Base-by-base conservation (phyloP, 495 filamentous ascomycete genomes). In the Xylaria curta region DNA sequence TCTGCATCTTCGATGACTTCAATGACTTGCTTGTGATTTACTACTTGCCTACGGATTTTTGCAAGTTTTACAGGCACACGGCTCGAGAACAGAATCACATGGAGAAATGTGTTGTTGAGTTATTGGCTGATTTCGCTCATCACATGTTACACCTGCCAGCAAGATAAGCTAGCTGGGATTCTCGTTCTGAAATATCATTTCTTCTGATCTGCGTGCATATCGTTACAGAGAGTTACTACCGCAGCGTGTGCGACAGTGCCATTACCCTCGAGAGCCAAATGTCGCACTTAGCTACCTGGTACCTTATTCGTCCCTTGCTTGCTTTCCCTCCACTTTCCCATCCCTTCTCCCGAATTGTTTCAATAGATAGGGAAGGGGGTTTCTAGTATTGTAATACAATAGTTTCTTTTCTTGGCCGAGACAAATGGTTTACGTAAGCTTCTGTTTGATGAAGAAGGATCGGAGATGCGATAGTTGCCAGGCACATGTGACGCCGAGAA, bases 391-490 rank as follows among this genome's bases (percentile, higher is more conserved):
- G 24, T 59, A 44, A 12, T 28, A 51, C 36, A 62, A 62, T 17
- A 44, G 42, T 17, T 63, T 17, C n/a, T 67, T 36, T 42, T 17
- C n/a, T 67, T 36, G n/a, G 47, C n/a, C 7, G 15, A 33, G 31
- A 21, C 12, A 19, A 5, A 8, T 36, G 31, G 31, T 67, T 75
- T 83, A 96, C 59, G 96, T 98, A 78, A 99, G 87, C 86, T 99
- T 99, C 85, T 99, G 96, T 88, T 99, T 99, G 86, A 99, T 99
- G 85, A 99, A 99, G 87, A 99, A 99, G 28, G 93, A 92, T 68
- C 96, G 87, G 66, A 99, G 88, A 81, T 98, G 95, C 15, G 94
- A 97, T 42, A 99, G 87, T 82, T 99, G 96, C 96, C 96, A 99
- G 68, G 96, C 94, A 81, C 96, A 99, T 36, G 96, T 97, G 60